Evolutionary conservation across 2,329 filamentous ascomycete genomes (phyloP), one percentile per base, ranked within the genome.

Genomic region (Calonectria montana): DNA sequence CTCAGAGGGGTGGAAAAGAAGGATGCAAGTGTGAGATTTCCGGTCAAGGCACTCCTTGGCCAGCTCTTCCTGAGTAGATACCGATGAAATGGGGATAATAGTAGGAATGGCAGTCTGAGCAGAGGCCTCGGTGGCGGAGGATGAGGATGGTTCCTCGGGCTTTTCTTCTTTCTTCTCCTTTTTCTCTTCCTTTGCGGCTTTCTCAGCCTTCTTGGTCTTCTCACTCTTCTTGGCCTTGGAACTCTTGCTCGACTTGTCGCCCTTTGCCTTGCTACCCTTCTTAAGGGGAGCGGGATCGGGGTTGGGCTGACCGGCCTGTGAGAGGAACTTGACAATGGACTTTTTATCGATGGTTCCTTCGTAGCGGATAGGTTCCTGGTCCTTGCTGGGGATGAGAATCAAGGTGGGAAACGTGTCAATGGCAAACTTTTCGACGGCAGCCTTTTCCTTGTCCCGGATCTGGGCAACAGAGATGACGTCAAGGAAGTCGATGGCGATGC

Each of bases 401-500:
- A 99, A 86, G 0, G 93, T 92, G 0, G 97, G 97, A 81, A 94
- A 97, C 63, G 92, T 91, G 18, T 89, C 87, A 72, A 99, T 88
- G 47, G 91, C 93, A 80, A 96, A 98, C 69, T 90, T 90, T 71
- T 94, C 89, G 4, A 94, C 91, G 0, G 92, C 89, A 47, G 88
- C 89, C 65, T 88, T 88, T 83, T 98, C 94, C 83, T 96, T 97
- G 85, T 93, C 88, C 69, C 95, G 91, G 67, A 98, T 89, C 83
- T 98, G 96, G 10, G 91, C 96, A 41, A 99, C 88, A 4, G 90
- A 88, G 74, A 98, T 91, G 68, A 91, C 90, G 41, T 92, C 95
- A 29, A 97, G 88, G 83, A 96, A 99, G 81, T 98, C 97, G 78
- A 98, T 95, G 8, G 97, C 96, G 66, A 98, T 83, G 72, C 95